Base-by-base conservation (phyloP, 2,329 filamentous ascomycete genomes). In the Fusarium temperatum region DNA sequence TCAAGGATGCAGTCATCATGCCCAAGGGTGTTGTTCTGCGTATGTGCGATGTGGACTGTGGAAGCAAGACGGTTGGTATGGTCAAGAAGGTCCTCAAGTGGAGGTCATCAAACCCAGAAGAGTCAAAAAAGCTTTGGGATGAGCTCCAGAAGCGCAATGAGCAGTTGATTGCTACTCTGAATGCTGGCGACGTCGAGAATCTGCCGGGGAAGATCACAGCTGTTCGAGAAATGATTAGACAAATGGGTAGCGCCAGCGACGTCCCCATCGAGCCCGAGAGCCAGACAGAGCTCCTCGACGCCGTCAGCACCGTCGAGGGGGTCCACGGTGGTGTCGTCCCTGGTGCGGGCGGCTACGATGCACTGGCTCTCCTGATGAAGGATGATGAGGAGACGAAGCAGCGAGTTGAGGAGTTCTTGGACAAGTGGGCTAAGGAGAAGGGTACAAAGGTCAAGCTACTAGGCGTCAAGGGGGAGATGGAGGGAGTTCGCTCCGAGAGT, bases 31-130 rank as follows among this genome's bases (percentile, higher is more conserved):
- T 97, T 75, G 89, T 92, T 30, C 86, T 98, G 75, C 89, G 97
- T 68, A 96, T 99, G 92, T 98, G 95, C 80, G 96, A 99, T 80
- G 96, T 99, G 12, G 94, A 97, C 81, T 98, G 95, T 80, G 96
- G 96, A 38, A 96, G 92, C 55, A 90, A 97, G 85, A 98, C 96
- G 13, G 95, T 97, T 0, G 90, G 94, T 20, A 98, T 99, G 96
- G 96, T 98, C 42, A 97, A 96, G 84, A 90, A 94, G 80, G 94
- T 99, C 20, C 87, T 98, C 7, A 88, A 89, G 38, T 99, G 96
- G 96, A 87, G 93, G 58, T 89, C 89, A 56, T 83, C 88, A 54
- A 90, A 94, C 26, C 84, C 87, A 1, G 87, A 87, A 6, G 89
- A 87, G n/a, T 91, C 95, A 4, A 89, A 90, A 70, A 78, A 82